Conservation (phyloP, 2,329 filamentous ascomycete species). For the Boeremia lycopersici region DNA sequence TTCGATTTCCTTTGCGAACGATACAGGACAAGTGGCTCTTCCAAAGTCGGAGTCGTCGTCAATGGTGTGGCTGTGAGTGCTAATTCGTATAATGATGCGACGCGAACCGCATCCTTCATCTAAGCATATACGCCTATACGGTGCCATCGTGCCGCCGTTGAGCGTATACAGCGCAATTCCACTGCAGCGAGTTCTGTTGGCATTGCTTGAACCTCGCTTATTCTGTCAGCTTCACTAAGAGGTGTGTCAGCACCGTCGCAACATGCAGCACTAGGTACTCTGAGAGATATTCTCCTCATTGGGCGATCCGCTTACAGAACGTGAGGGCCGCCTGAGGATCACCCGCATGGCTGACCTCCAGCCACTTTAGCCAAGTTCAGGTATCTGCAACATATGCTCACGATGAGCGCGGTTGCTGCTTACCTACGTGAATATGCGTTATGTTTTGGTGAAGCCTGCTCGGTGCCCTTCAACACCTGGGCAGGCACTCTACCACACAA, state of each 20-base stretch:
- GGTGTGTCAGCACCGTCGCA: conserved; percentile 25
- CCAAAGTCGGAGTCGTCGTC: conserved; percentile 30
- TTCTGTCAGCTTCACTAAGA: conserved; percentile 30
- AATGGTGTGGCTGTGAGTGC: conserved; percentile 38
- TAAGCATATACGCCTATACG: conserved; percentile 21
- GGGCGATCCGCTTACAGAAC: conserved; percentile 16
- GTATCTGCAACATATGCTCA: neutral
- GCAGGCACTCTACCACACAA: neutral
- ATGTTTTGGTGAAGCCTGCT: neutral
- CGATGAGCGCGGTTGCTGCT: neutral
- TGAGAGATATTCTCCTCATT: conserved; percentile 16
- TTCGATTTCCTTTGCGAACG: conserved; percentile 10
- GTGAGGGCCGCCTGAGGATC: conserved; percentile 4
- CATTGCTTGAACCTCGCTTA: conserved; percentile 20
- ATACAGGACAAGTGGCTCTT: conserved; percentile 5
- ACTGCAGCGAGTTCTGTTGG: conserved; percentile 2
- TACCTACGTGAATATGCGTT: neutral
- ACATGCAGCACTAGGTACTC: conserved; percentile 8
- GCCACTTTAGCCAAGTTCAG: conserved; percentile 7
- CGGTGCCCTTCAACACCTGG: neutral
- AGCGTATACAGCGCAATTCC: neutral
- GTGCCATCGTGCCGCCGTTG: conserved; percentile 9
- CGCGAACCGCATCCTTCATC: conserved; percentile 26
- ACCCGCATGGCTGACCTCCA: conserved; percentile 25
- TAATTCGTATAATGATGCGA: conserved; percentile 34